phyloP scores from a whole-genome alignment of 345 rosid species.

The Melastoma malabathricum region DNA sequence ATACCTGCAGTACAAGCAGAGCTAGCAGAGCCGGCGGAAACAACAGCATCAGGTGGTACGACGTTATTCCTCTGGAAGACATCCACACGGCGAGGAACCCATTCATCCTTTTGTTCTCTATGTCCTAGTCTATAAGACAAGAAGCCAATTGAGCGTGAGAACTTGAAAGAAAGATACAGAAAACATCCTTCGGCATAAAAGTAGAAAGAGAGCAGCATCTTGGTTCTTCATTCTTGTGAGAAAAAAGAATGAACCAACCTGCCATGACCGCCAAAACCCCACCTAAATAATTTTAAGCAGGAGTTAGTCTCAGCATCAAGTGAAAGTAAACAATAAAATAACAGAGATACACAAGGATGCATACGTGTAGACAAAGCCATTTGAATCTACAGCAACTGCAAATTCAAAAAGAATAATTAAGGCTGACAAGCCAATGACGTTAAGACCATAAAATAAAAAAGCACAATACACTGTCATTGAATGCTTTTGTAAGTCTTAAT shows the following conservation, averaged over 20 bases:
- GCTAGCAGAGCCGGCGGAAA: slow-evolving; percentile 76
- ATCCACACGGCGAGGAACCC: slow-evolving; percentile 87
- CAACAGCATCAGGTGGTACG: slow-evolving; percentile 62
- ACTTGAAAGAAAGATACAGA: not conserved
- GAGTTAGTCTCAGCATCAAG: slow-evolving; percentile 10
- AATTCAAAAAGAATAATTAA: slow-evolving; percentile 10
- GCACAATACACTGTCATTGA: too few relatives aligned
- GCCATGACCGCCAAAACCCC: slow-evolving; percentile 99
- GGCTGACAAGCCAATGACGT: not conserved
- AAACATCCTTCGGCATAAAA: slow-evolving; percentile 1
- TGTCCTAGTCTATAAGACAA: slow-evolving; percentile 71
- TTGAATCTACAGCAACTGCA: slow-evolving; percentile 83
- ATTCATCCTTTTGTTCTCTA: slow-evolving; percentile 97
- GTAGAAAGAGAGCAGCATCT: not conserved
- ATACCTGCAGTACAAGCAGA: slow-evolving; percentile 96
- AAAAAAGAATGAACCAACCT: slow-evolving; percentile 40
- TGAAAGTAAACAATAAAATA: slow-evolving; percentile 4
- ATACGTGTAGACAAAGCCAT: slow-evolving; percentile 93
- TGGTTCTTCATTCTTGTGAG: not conserved
- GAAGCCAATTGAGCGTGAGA: slow-evolving; percentile 2
- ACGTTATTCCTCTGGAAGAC: slow-evolving; percentile 61
- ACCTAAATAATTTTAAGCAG: slow-evolving; percentile 34
- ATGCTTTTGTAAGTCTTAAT: too few relatives aligned
- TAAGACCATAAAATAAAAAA: too few relatives aligned
- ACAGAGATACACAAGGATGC: slow-evolving; percentile 12